Conservation (phyloP, 208 protist species). For the Porcisia hertigi region DNA sequence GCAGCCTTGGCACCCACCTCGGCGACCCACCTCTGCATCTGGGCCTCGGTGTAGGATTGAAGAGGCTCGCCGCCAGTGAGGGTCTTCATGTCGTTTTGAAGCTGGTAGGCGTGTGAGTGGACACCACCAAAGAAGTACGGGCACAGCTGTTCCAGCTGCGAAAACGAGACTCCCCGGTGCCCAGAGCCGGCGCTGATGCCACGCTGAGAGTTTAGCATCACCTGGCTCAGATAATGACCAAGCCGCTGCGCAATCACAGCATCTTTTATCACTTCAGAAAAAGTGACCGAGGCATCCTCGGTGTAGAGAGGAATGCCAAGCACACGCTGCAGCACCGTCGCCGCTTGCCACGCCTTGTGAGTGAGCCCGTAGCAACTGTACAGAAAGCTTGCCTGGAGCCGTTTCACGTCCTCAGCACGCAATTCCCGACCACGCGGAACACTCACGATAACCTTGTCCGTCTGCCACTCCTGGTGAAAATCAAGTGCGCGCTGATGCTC, state of each 20-base stretch:
- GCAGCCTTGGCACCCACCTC: constrained; percentile 64
- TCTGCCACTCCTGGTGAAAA: constrained; percentile 49
- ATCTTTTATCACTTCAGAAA: constrained; percentile 80
- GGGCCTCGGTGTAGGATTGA: constrained; percentile 44
- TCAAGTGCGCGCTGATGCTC: constrained; percentile 32
- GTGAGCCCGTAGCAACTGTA: constrained; percentile 44
- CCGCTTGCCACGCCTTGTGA: constrained; percentile 61
- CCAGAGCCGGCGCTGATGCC: constrained; percentile 41
- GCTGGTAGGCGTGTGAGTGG: constrained; percentile 69
- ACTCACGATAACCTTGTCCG: constrained; percentile 39
- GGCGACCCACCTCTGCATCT: constrained; percentile 62
- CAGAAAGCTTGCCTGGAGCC: constrained; percentile 48
- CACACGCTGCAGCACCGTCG: constrained; percentile 58
- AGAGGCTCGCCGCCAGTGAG: constrained; percentile 50
- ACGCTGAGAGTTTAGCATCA: constrained; percentile 55
- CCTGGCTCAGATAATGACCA: constrained; percentile 55
- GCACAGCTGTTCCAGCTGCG: constrained; percentile 66
- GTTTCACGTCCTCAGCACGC: constrained; percentile 44
- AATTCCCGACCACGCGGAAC: constrained; percentile 38
- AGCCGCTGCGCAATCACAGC: constrained; percentile 63
- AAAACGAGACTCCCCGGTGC: constrained; percentile 46
- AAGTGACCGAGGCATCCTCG: constrained; percentile 59
- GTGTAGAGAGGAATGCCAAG: constrained; percentile 47
- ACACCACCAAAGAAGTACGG: constrained; percentile 81
- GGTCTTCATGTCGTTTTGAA: constrained; percentile 62